phyloP scores from a whole-genome alignment of 208 protist species.

The Crithidia sp. region DNA sequence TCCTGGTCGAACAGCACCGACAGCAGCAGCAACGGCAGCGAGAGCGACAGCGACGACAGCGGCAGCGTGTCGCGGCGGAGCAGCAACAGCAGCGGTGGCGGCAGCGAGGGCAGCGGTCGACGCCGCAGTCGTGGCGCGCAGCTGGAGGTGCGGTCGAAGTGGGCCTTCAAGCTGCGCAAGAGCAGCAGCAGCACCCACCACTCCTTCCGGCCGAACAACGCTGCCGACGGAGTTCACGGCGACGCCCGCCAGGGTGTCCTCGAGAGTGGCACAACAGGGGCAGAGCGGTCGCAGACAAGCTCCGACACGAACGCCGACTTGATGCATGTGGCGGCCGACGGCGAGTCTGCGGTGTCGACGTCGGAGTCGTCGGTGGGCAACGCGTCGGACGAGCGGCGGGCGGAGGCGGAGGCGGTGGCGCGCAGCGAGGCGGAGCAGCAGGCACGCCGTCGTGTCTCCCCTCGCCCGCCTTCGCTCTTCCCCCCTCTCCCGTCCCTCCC shows the following conservation, averaged over 20 bases:
- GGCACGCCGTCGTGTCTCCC: too few species aligned
- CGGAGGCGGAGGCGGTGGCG: neutral
- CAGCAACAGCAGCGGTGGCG: neutral
- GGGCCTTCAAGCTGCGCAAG: neutral
- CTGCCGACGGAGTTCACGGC: neutral
- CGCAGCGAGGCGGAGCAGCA: neutral
- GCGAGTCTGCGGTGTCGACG: neutral
- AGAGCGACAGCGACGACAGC: neutral
- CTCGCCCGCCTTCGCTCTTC: neutral
- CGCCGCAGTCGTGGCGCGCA: neutral
- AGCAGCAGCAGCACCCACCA: neutral
- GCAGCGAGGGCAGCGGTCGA: neutral
- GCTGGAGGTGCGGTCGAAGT: neutral
- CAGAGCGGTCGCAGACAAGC: neutral
- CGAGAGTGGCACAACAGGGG: neutral
- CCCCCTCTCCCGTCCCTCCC: too few species aligned
- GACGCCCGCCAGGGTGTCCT: neutral
- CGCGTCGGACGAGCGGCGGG: neutral
- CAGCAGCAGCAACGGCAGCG: slow-evolving; percentile 1
- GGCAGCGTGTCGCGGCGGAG: neutral
- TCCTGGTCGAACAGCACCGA: neutral
- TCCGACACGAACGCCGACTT: neutral
- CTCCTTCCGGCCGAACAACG: neutral
- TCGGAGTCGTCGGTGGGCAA: neutral
- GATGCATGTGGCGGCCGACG: neutral